Evolutionary conservation across 2,329 filamentous ascomycete species (phyloP).

Genomic region (Ophiostoma sp.): DNA sequence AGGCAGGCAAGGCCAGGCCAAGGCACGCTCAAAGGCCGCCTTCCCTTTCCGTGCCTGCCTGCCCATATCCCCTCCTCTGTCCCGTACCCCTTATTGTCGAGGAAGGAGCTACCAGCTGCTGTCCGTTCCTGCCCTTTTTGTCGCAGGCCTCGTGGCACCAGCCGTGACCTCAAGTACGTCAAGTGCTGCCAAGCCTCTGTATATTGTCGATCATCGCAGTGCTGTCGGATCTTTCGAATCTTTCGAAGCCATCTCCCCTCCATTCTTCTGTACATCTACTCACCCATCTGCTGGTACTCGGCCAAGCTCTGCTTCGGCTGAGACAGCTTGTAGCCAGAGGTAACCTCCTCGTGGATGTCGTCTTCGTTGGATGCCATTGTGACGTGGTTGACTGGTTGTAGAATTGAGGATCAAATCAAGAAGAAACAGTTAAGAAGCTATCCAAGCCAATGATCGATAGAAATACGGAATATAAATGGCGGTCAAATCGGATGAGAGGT

Average conservation of each 20-base stretch:
- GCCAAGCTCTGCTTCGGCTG: conserved; percentile 95
- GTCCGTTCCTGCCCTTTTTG: neutral
- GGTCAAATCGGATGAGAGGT: conserved; percentile 2
- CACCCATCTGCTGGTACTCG: conserved; percentile 84
- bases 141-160: neutral
- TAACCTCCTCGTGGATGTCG: conserved; percentile 73
- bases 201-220: neutral
- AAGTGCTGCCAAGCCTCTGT: neutral
- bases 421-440: neutral
- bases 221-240: neutral
- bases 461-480: neutral
- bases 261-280: conserved; percentile 39
- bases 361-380: conserved; percentile 64
- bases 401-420: neutral
- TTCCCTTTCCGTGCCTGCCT: neutral
- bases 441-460: neutral
- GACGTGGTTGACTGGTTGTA: conserved; percentile 26
- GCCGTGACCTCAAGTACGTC: neutral
- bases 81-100: neutral
- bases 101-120: conserved; percentile 3
- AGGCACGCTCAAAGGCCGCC: neutral
- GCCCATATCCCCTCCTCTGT: neutral
- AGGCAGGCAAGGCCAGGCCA: neutral
- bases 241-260: neutral
- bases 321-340: conserved; percentile 94